Evolutionary conservation across 768 basidiomycete genomes (phyloP).

Genomic region (Chalciporus pseudorubinellus): DNA sequence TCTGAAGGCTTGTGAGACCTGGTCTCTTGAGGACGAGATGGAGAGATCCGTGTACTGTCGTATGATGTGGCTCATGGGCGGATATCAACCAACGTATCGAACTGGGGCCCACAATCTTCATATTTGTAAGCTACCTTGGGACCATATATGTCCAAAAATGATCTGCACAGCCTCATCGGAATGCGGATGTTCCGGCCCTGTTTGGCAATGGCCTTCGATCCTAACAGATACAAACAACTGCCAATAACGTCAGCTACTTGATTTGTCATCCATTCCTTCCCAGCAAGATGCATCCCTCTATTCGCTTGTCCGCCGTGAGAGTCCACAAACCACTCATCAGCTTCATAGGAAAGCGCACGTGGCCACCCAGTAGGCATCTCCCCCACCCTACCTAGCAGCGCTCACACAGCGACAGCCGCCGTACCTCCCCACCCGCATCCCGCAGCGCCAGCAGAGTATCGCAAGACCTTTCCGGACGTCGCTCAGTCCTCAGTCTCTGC

Average conservation of each 20-base stretch:
- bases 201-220: constrained; percentile 18
- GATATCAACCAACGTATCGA: not conserved
- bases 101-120: not conserved
- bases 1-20: constrained; percentile 7
- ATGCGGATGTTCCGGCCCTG: constrained; percentile 5
- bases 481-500: constrained; percentile 30
- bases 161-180: constrained; percentile 17
- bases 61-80: constrained; percentile 16
- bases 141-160: not conserved
- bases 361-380: constrained; percentile 43
- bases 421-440: constrained; percentile 57
- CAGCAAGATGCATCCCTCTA: constrained; percentile 33
- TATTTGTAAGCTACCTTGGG: no score
- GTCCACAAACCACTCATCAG: constrained; percentile 59
- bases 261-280: constrained; percentile 1
- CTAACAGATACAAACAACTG: constrained; percentile 21
- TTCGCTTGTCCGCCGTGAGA: constrained; percentile 38
- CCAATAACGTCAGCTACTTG: constrained; percentile 1
- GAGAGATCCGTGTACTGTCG: constrained; percentile 20
- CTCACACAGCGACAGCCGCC: constrained; percentile 32
- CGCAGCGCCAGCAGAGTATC: constrained; percentile 61
- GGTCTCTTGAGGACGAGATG: constrained; percentile 2
- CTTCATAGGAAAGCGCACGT: constrained; percentile 58
- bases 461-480: constrained; percentile 47
- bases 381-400: not conserved